phyloP scores from a whole-genome alignment of 768 basidiomycete genomes.

The Strobilomyces confusus region DNA sequence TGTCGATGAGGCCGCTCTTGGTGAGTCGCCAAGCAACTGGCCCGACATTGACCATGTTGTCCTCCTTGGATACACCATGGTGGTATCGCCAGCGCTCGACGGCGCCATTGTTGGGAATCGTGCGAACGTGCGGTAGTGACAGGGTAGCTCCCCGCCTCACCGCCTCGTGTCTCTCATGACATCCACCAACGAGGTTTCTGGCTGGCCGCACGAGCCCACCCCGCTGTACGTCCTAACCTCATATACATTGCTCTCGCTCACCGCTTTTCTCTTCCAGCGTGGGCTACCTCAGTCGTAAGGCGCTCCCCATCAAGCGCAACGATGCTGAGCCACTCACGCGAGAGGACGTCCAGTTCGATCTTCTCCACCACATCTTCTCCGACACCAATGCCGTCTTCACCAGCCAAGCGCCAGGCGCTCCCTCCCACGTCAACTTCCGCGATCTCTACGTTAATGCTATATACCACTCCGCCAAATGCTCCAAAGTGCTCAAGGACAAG shows the following conservation, averaged over 20 bases:
- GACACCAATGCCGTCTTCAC: conserved; percentile 70
- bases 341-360: conserved; percentile 83
- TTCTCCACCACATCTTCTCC: conserved; percentile 75
- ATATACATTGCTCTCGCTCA: conserved; percentile 12
- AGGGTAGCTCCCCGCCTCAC: conserved; percentile 27
- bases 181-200: conserved; percentile 37
- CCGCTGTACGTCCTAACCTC: conserved; percentile 45
- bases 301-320: conserved; percentile 74
- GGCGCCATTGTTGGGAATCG: conserved; percentile 21
- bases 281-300: conserved; percentile 57
- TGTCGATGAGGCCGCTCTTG: conserved; percentile 6
- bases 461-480: conserved; percentile 78
- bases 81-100: conserved; percentile 2
- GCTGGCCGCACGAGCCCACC: conserved; percentile 47
- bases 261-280: conserved; percentile 33
- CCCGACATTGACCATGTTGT: background rate
- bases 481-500: conserved; percentile 84
- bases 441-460: conserved; percentile 82
- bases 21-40: conserved; percentile 1
- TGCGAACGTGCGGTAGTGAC: conserved; percentile 28
- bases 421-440: conserved; percentile 63
- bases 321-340: conserved; percentile 82
- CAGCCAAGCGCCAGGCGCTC: conserved; percentile 47
- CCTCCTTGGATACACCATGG: background rate
- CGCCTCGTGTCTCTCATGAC: conserved; percentile 43